A percentile compares a stretch with the other conserved stretches of the same genome.
Evolutionary conservation across 352 stramenopile genomes (phyloP).

Genomic region (Peronospora destructor): DNA sequence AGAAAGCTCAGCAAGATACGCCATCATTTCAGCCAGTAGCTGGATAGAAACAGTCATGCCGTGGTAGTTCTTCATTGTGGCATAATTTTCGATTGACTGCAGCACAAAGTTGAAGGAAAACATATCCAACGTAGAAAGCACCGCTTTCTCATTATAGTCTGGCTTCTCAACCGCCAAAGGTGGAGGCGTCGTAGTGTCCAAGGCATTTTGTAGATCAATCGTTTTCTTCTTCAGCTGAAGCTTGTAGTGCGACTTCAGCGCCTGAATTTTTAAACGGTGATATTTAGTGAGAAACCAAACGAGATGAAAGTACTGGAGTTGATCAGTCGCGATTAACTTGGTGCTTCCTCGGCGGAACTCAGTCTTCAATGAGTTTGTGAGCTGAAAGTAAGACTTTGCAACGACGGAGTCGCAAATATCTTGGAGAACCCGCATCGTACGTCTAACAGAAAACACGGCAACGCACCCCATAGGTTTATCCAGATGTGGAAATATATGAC

Average conservation of each 20-base stretch:
- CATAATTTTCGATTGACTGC: constrained; percentile 84
- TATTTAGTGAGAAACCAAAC: constrained; percentile 83
- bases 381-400: constrained; percentile 74
- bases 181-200: constrained; percentile 45
- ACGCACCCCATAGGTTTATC: neutral
- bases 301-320: constrained; percentile 85
- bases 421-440: constrained; percentile 57
- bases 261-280: constrained; percentile 70
- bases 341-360: constrained; percentile 80
- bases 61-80: constrained; percentile 69
- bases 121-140: constrained; percentile 84
- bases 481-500: neutral
- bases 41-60: constrained; percentile 79
- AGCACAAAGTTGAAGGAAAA: constrained; percentile 89
- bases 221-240: constrained; percentile 51
- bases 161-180: constrained; percentile 39
- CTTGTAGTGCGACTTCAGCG: constrained; percentile 61
- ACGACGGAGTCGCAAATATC: constrained; percentile 71
- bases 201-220: constrained; percentile 37
- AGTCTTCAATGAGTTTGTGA: constrained; percentile 82
- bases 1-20: constrained; percentile 67
- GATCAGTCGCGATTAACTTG: constrained; percentile 79
- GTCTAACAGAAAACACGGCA: constrained; percentile 22
- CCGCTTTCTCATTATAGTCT: constrained; percentile 66
- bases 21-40: constrained; percentile 79